A percentile compares a stretch with the other conserved stretches of the same genome.
These are phyloP conservation scores for Lentinula edodes DNA, from an alignment of 768 basidiomycete genomes.

Conservation along the genomic window DNA sequence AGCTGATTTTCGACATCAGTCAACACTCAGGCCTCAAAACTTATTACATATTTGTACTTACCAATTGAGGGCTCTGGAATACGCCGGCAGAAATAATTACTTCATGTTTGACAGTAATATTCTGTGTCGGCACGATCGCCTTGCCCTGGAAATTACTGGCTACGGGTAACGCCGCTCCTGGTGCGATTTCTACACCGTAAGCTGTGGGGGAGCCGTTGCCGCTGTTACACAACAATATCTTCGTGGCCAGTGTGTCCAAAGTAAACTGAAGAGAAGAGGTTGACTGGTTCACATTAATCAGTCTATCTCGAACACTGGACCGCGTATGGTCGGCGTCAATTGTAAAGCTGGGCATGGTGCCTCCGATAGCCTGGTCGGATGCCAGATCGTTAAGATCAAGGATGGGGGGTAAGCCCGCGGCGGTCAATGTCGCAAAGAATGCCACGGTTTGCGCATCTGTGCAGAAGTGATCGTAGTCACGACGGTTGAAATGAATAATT, in stretches of 20 bases:
- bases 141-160: slow-evolving; percentile 15
- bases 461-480: neutral
- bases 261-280: slow-evolving; percentile 13
- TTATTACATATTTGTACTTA: neutral
- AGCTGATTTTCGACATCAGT: neutral
- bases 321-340: slow-evolving; percentile 19
- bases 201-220: slow-evolving; percentile 11
- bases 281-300: slow-evolving; percentile 13
- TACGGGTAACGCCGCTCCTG: slow-evolving; percentile 13
- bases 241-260: slow-evolving; percentile 20
- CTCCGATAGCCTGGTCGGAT: slow-evolving; percentile 16
- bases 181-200: slow-evolving; percentile 15
- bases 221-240: slow-evolving; percentile 12
- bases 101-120: slow-evolving; percentile 15
- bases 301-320: slow-evolving; percentile 20
- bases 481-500: neutral
- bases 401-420: slow-evolving; percentile 13
- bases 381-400: slow-evolving; percentile 20
- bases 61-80: slow-evolving; percentile 17
- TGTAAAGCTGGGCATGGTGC: slow-evolving; percentile 15
- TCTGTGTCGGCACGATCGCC: slow-evolving; percentile 6
- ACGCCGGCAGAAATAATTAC: slow-evolving; percentile 16
- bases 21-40: neutral
- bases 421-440: slow-evolving; percentile 13
- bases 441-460: slow-evolving; percentile 20